Evolutionary conservation across 257 asterid species (phyloP).

Genomic region (Solanum piurae): DNA sequence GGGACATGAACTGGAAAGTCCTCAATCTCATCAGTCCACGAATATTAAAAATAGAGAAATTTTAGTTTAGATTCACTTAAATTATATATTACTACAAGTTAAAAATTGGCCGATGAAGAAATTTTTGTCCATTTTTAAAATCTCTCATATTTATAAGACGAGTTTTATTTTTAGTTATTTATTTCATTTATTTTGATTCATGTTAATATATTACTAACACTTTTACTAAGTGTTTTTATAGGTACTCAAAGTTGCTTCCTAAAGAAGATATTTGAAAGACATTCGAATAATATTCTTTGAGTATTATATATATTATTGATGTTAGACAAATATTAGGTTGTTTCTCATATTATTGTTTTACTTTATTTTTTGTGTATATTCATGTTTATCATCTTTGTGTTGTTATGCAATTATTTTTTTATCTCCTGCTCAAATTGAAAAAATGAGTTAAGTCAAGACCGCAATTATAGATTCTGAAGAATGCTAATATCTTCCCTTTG

Average conservation of each 20-base stretch:
- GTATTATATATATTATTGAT: background rate
- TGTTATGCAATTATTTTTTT: too few relatives aligned
- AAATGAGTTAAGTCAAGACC: background rate
- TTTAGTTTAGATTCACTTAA: background rate
- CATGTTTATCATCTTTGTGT: background rate
- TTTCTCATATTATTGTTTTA: background rate
- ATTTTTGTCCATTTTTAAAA: too few relatives aligned
- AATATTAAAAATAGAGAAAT: too few relatives aligned
- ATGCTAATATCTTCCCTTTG: background rate
- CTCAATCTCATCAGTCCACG: background rate
- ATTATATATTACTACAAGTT: background rate
- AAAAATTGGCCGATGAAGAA: too few relatives aligned
- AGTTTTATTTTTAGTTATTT: too few relatives aligned
- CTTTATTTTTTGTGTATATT: background rate
- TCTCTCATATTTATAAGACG: background rate
- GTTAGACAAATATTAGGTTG: background rate
- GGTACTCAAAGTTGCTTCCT: too few relatives aligned
- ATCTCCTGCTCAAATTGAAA: background rate
- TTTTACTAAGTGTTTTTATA: too few relatives aligned
- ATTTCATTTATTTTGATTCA: background rate
- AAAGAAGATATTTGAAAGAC: background rate
- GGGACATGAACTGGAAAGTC: background rate
- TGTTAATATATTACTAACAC: too few relatives aligned
- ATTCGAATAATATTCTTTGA: background rate
- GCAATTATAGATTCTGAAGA: background rate